Conservation (phyloP, 2,329 filamentous ascomycete species). For the Esteya vermicola region DNA sequence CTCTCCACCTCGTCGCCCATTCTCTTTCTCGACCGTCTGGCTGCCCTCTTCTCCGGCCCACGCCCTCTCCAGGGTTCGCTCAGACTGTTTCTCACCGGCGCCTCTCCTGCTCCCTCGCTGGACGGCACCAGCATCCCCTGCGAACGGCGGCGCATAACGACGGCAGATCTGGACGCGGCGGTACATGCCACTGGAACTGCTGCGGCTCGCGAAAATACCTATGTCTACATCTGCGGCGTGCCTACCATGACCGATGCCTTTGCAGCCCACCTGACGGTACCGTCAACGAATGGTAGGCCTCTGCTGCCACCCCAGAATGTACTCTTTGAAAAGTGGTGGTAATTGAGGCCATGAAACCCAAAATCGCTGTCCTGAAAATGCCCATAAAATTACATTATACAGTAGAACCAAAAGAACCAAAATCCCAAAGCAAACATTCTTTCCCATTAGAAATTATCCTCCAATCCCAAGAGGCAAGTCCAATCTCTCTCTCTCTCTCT, state of each 20-base stretch:
- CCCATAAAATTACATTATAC: background rate
- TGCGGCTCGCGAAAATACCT: background rate
- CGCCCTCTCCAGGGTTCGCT: slow-evolving; percentile 26
- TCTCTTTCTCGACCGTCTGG: slow-evolving; percentile 37
- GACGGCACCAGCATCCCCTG: slow-evolving; percentile 14
- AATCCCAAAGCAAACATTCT: background rate
- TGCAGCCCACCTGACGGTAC: slow-evolving; percentile 29
- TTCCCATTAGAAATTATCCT: too few relatives aligned
- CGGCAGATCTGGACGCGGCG: slow-evolving; percentile 25
- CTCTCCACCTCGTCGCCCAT: slow-evolving; percentile 20
- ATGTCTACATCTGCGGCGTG: slow-evolving; percentile 53
- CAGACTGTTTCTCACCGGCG: slow-evolving; percentile 28
- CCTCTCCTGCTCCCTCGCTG: too few relatives aligned
- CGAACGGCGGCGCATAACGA: slow-evolving; percentile 24
- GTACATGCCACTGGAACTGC: slow-evolving; percentile 13
- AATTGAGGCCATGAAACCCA: background rate
- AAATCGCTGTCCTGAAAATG: too few relatives aligned
- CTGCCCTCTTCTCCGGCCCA: slow-evolving; percentile 21
- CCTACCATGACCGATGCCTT: slow-evolving; percentile 56
- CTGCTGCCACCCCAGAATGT: slow-evolving; percentile 16
- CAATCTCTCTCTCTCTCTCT: background rate
- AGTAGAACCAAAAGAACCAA: background rate
- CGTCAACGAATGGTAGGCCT: slow-evolving; percentile 7
- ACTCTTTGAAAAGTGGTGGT: slow-evolving; percentile 26
- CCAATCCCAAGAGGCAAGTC: background rate